Evolutionary conservation across 108 stramenopile species (phyloP).

Genomic region (Skeletonema menzelii): DNA sequence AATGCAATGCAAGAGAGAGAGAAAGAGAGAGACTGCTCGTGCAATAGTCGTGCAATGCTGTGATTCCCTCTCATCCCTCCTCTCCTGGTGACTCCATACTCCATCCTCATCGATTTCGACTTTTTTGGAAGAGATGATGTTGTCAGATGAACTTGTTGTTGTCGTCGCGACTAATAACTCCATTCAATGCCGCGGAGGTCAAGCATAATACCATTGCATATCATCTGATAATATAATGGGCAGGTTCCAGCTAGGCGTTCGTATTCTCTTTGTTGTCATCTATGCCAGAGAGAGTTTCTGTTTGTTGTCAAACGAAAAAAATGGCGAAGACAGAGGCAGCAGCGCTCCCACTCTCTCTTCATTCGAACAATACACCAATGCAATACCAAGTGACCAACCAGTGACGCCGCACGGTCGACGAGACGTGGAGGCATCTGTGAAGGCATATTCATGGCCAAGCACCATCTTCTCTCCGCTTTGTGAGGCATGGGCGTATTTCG

Average conservation of each 20-base stretch:
- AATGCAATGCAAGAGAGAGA: too few relatives aligned
- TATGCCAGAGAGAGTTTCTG: not conserved
- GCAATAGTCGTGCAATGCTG: too few relatives aligned
- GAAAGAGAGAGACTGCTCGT: too few relatives aligned
- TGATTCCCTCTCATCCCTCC: too few relatives aligned
- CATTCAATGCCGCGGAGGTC: not conserved
- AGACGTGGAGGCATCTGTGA: constrained; percentile 69
- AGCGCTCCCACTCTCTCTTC: constrained; percentile 15
- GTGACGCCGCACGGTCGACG: constrained; percentile 43
- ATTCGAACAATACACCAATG: constrained; percentile 24
- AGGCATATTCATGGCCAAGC: constrained; percentile 69
- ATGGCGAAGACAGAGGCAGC: not conserved
- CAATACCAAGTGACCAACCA: constrained; percentile 27
- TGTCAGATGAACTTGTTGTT: too few relatives aligned
- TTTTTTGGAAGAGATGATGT: too few relatives aligned
- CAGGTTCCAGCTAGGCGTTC: not conserved
- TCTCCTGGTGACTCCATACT: too few relatives aligned
- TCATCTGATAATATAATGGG: not conserved
- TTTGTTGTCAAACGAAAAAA: not conserved
- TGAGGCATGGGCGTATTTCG: constrained; percentile 67
- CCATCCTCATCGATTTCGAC: too few relatives aligned
- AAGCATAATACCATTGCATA: not conserved
- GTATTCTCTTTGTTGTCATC: not conserved
- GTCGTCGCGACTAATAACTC: too few relatives aligned
- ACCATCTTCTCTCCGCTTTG: constrained; percentile 70